Evolutionary conservation across 768 basidiomycete genomes (phyloP).

Genomic region (Kwoniella newhampshirensis): DNA sequence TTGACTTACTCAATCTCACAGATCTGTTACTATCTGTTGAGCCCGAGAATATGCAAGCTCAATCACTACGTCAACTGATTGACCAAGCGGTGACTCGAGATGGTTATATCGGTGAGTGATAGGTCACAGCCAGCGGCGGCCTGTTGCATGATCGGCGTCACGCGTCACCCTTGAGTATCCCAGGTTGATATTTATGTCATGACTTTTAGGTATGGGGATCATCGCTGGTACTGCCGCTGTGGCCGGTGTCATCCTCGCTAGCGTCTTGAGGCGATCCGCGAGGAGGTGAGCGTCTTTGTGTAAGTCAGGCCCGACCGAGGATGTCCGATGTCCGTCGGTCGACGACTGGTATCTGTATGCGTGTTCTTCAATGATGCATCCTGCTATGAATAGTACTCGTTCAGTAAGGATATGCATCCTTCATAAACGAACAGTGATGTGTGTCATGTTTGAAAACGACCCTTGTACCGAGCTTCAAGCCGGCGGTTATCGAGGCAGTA

Average conservation of each 20-base stretch:
- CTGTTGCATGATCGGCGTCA: neutral
- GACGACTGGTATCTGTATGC: no score
- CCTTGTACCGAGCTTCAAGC: no score
- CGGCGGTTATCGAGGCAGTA: no score
- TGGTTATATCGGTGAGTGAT: slow-evolving; percentile 71
- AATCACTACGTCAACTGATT: slow-evolving; percentile 78
- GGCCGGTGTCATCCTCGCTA: slow-evolving; percentile 57
- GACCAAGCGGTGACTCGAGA: slow-evolving; percentile 83
- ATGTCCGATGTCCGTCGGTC: no score
- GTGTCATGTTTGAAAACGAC: no score
- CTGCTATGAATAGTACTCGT: no score
- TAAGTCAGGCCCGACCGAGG: no score
- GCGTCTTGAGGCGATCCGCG: slow-evolving; percentile 37
- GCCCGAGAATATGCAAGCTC: slow-evolving; percentile 88
- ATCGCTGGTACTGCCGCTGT: slow-evolving; percentile 86
- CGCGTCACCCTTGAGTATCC: neutral
- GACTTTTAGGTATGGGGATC: slow-evolving; percentile 76
- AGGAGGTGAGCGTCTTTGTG: no score
- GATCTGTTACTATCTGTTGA: slow-evolving; percentile 86
- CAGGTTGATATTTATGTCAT: neutral
- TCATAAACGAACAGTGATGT: no score
- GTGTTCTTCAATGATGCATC: no score
- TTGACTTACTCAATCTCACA: slow-evolving; percentile 48
- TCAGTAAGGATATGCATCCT: no score
- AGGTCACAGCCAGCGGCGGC: no score